A percentile compares a stretch with the other conserved stretches of the same genome.
Conservation (phyloP, 2,329 filamentous ascomycete genomes). For the Ophiocordyceps camponoti-floridani region DNA sequence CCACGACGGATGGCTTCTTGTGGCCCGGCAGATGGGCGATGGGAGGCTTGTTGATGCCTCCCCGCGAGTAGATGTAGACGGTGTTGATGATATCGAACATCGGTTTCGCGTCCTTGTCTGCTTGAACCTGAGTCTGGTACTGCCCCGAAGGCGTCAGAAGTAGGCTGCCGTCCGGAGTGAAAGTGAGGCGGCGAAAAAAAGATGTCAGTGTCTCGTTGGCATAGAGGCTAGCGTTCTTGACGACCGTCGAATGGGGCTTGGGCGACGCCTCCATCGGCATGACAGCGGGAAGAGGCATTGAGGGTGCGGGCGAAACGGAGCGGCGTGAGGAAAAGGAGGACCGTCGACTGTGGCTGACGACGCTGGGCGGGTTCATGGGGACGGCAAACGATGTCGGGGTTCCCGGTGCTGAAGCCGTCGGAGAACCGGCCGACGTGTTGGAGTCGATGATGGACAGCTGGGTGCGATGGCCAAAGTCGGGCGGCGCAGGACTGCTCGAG, state of each 20-base stretch:
- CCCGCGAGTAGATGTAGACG: slow-evolving; percentile 93
- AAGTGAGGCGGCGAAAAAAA: slow-evolving; percentile 86
- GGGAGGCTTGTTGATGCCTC: slow-evolving; percentile 90
- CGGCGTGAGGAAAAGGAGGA: slow-evolving; percentile 82
- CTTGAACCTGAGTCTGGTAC: slow-evolving; percentile 64
- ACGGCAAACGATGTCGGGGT: slow-evolving; percentile 79
- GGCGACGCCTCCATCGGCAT: slow-evolving; percentile 88
- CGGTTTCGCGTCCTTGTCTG: slow-evolving; percentile 48
- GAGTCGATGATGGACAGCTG: slow-evolving; percentile 39
- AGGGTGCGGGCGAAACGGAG: slow-evolving; percentile 84
- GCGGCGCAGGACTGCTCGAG: slow-evolving; percentile 79
- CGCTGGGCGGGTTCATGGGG: slow-evolving; percentile 88
- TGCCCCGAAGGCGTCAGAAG: slow-evolving; percentile 90
- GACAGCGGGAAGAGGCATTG: slow-evolving; percentile 82
- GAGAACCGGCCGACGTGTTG: slow-evolving; percentile 51
- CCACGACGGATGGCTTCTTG: slow-evolving; percentile 93
- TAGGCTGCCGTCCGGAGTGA: slow-evolving; percentile 86
- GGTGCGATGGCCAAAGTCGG: slow-evolving; percentile 54
- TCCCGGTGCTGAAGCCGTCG: slow-evolving; percentile 76
- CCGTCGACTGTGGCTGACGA: slow-evolving; percentile 79
- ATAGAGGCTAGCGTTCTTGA: slow-evolving; percentile 79
- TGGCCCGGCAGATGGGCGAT: slow-evolving; percentile 90
- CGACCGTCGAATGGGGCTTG: slow-evolving; percentile 45
- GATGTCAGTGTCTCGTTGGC: slow-evolving; percentile 94
- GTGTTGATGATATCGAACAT: slow-evolving; percentile 86